A percentile compares a stretch with the other conserved stretches of the same genome.
Evolutionary conservation across 2,329 filamentous ascomycete species (phyloP).

Genomic region (Calonectria honghensis): DNA sequence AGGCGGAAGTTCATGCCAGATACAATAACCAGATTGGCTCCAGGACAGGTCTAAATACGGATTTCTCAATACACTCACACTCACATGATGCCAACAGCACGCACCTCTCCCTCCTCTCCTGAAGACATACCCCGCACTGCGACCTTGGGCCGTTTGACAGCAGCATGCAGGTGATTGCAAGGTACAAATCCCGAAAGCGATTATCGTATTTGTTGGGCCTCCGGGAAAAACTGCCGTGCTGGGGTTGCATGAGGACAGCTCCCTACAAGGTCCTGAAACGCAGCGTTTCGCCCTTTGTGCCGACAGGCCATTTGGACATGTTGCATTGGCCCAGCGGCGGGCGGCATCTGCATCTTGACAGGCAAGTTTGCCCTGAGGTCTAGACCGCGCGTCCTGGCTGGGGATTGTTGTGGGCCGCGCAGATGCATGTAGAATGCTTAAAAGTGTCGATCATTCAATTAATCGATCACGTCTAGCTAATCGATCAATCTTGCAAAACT

Average conservation of each 20-base stretch:
- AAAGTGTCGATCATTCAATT: constrained; percentile 8
- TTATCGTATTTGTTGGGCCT: not conserved
- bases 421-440: constrained; percentile 8
- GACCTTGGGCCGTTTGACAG: not conserved
- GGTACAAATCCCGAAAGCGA: not conserved
- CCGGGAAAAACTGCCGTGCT: not conserved
- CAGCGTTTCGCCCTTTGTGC: not conserved
- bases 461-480: not conserved
- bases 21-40: not conserved
- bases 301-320: not conserved
- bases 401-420: not conserved
- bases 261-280: not conserved
- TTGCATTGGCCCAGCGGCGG: not conserved
- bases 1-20: not conserved
- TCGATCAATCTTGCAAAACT: not conserved
- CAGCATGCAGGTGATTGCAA: not conserved
- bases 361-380: not conserved
- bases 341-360: not conserved
- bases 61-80: not conserved
- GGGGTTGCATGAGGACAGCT: not conserved
- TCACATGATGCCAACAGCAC: not conserved
- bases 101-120: not conserved
- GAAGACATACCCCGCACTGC: not conserved
- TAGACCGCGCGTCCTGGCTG: constrained; percentile 15
- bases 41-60: not conserved